These are phyloP conservation scores for Bifiguratus adelaidae DNA, from an alignment of 192 early-diverging fungal genomes.

Conservation along the genomic window DNA sequence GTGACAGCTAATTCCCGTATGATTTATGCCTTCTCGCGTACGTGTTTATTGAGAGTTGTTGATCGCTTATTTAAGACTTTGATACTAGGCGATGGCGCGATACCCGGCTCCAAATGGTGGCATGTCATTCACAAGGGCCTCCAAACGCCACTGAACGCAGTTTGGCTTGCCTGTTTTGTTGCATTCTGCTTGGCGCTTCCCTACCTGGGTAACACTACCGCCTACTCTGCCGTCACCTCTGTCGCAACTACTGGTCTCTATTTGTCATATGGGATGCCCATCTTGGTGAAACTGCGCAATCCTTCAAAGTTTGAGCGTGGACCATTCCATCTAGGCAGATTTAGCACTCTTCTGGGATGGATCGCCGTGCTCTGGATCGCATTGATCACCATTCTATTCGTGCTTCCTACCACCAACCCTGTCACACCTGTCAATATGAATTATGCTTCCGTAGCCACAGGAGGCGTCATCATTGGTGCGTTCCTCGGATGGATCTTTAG, in stretches of 20 bases:
- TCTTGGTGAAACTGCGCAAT: slow-evolving; percentile 9
- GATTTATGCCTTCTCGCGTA: slow-evolving; percentile 41
- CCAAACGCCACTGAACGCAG: slow-evolving; percentile 28
- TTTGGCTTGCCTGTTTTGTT: slow-evolving; percentile 30
- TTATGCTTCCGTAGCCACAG: slow-evolving; percentile 25
- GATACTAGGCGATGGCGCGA: slow-evolving; percentile 42
- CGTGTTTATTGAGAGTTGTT: too few species aligned
- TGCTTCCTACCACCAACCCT: slow-evolving; percentile 15
- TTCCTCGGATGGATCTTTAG: slow-evolving; percentile 27
- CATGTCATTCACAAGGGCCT: slow-evolving; percentile 24
- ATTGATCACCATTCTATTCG: slow-evolving; percentile 31
- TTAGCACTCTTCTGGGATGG: slow-evolving; percentile 15
- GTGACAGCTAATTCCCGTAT: slow-evolving; percentile 39
- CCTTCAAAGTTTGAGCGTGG: slow-evolving; percentile 8
- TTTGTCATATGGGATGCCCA: slow-evolving; percentile 31
- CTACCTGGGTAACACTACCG: slow-evolving; percentile 23
- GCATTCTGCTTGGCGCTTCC: slow-evolving; percentile 24
- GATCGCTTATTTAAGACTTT: too few species aligned
- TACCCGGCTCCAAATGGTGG: slow-evolving; percentile 25
- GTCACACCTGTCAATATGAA: slow-evolving; percentile 27
- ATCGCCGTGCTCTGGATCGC: slow-evolving; percentile 27
- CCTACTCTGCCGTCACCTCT: slow-evolving; percentile 37
- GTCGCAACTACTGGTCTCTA: slow-evolving; percentile 40
- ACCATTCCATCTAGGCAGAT: slow-evolving; percentile 24
- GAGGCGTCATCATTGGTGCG: slow-evolving; percentile 18